A percentile compares a stretch with the other conserved stretches of the same genome.
Conservation (phyloP, 1,284 basidiomycete genomes). For the Microbotryum intermedium region DNA sequence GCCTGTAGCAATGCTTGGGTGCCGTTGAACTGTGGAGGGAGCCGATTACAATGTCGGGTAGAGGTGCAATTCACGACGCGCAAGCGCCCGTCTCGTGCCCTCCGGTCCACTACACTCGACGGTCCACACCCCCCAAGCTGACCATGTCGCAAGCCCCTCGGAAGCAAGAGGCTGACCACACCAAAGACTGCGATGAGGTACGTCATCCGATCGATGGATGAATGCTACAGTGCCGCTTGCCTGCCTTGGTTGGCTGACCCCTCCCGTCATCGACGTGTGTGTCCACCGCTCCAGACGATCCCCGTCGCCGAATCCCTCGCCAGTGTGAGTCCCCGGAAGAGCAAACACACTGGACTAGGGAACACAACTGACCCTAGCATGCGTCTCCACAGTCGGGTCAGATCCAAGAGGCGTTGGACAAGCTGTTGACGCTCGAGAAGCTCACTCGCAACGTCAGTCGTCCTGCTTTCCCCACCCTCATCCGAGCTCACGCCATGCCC, state of each 20-base stretch:
- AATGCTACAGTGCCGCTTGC: not conserved
- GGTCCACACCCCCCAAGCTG: too few relatives aligned
- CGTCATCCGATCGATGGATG: not conserved
- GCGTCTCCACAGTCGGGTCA: conserved; percentile 49
- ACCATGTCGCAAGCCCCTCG: conserved; percentile 2
- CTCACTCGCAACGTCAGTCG: conserved; percentile 83
- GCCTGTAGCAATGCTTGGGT: not conserved
- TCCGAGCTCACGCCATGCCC: not conserved
- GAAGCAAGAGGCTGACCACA: conserved; percentile 26
- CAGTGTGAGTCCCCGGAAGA: not conserved
- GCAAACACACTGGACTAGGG: not conserved
- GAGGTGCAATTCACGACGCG: too few relatives aligned
- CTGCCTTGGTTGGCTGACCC: not conserved
- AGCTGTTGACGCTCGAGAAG: conserved; percentile 83
- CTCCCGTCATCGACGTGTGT: not conserved
- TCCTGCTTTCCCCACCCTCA: conserved; percentile 1
- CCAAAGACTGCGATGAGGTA: conserved; percentile 23
- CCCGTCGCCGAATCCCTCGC: conserved; percentile 22
- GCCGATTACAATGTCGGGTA: not conserved
- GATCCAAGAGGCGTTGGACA: conserved; percentile 78
- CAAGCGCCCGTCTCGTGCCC: not conserved
- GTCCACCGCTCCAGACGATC: conserved; percentile 10
- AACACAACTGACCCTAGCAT: not conserved
- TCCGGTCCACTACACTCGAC: not conserved
- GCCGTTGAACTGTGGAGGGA: not conserved